These are phyloP conservation scores for Apiotrichum montevideense DNA, from an alignment of 1,284 basidiomycete genomes.

Conservation along the genomic window DNA sequence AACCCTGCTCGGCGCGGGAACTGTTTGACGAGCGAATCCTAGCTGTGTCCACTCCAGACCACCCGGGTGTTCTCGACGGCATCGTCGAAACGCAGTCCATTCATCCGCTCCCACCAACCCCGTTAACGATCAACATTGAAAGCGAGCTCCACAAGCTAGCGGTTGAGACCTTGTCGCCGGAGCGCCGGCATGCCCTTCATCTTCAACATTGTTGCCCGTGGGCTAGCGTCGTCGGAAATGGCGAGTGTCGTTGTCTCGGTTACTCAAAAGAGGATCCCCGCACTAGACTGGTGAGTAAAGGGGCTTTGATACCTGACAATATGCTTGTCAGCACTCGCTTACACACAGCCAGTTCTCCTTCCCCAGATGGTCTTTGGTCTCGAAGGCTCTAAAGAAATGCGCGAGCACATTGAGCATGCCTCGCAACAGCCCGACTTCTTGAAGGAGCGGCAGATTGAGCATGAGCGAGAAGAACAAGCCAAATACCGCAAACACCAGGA, in stretches of 20 bases:
- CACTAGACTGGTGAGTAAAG: too few relatives aligned
- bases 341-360: neutral
- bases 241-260: neutral
- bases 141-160: neutral
- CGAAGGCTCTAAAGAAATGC: neutral
- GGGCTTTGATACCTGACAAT: too few relatives aligned
- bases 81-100: neutral
- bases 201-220: neutral
- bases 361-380: neutral
- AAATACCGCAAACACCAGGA: neutral
- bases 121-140: neutral
- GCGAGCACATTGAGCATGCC: neutral
- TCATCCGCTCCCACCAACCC: neutral
- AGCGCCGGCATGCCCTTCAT: neutral
- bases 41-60: too few relatives aligned
- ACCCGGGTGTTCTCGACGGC: neutral
- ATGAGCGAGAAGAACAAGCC: neutral
- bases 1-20: too few relatives aligned
- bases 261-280: neutral
- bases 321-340: neutral
- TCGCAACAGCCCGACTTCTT: neutral
- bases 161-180: neutral
- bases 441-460: neutral
- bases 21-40: too few relatives aligned
- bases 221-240: neutral